Conservation (phyloP, 208 protist species). For the Trypanosoma cruzi region DNA sequence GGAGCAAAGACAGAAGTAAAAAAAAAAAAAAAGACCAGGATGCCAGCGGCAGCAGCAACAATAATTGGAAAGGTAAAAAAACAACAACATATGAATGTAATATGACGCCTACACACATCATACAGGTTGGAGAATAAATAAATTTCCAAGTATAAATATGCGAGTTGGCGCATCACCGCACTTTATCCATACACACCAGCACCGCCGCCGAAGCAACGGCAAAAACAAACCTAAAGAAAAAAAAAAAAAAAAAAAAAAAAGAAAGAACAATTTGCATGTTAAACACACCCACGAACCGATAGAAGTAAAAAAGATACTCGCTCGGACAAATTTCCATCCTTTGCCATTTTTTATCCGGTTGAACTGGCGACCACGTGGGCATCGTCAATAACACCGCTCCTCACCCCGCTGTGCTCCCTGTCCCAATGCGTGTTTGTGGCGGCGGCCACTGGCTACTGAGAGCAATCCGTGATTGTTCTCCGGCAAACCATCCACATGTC, state of each 20-base stretch:
- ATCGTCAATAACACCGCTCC: no score
- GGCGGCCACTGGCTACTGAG: not conserved
- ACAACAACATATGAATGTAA: not conserved
- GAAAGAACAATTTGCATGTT: not conserved
- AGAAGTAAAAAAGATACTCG: not conserved
- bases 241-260: constrained; percentile 13
- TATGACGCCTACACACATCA: not conserved
- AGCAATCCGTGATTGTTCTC: not conserved
- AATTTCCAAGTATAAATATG: not conserved
- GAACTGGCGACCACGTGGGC: not conserved
- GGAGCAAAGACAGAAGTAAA: not conserved
- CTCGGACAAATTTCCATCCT: not conserved
- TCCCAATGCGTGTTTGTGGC: not conserved
- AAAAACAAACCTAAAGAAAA: constrained; percentile 9
- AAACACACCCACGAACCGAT: no score
- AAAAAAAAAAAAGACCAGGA: not conserved
- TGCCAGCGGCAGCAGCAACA: no score
- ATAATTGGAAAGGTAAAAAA: not conserved
- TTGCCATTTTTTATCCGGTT: not conserved
- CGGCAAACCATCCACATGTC: not conserved
- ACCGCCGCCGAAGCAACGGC: constrained; percentile 4
- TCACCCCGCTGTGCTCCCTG: not conserved
- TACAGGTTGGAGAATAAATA: not conserved
- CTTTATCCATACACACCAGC: constrained; percentile 11
- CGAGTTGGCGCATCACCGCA: not conserved